These are phyloP conservation scores for Wickerhamiella bombiphila DNA, from an alignment of 805 yeast genomes.

Conservation along the genomic window DNA sequence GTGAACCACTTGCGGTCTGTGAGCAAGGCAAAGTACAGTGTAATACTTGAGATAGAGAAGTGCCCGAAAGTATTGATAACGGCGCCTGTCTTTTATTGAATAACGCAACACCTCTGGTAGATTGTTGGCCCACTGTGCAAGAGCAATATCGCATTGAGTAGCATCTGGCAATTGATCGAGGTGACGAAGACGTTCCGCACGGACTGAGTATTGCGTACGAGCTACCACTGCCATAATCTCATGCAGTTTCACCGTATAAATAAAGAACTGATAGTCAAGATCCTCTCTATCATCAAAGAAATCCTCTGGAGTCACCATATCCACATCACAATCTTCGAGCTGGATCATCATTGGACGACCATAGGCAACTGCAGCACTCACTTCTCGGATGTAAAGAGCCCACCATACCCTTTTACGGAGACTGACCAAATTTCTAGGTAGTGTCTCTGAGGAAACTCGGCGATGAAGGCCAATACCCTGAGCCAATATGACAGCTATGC, in stretches of 20 bases:
- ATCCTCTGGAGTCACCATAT: constrained; percentile 55
- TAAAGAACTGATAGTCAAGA: constrained; percentile 30
- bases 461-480: constrained; percentile 68
- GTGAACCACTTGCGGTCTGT: constrained; percentile 42
- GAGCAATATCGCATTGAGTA: constrained; percentile 52
- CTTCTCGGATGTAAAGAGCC: constrained; percentile 58
- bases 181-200: constrained; percentile 37
- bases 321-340: constrained; percentile 60
- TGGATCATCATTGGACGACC: constrained; percentile 60
- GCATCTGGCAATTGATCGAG: constrained; percentile 35
- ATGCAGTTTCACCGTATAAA: constrained; percentile 48
- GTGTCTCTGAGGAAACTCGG: constrained; percentile 2
- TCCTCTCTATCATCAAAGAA: constrained; percentile 37
- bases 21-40: constrained; percentile 54
- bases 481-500: constrained; percentile 54
- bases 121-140: constrained; percentile 63
- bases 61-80: constrained; percentile 42
- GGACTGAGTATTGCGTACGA: constrained; percentile 55
- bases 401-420: constrained; percentile 52
- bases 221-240: constrained; percentile 58
- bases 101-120: constrained; percentile 51
- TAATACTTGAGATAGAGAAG: constrained; percentile 56
- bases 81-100: constrained; percentile 33
- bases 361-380: constrained; percentile 53
- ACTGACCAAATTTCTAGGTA: constrained; percentile 29